Evolutionary conservation across 73 alveolate genomes (phyloP), one percentile per base, ranked within the genome.

Genomic region (Urostyla sp.): DNA sequence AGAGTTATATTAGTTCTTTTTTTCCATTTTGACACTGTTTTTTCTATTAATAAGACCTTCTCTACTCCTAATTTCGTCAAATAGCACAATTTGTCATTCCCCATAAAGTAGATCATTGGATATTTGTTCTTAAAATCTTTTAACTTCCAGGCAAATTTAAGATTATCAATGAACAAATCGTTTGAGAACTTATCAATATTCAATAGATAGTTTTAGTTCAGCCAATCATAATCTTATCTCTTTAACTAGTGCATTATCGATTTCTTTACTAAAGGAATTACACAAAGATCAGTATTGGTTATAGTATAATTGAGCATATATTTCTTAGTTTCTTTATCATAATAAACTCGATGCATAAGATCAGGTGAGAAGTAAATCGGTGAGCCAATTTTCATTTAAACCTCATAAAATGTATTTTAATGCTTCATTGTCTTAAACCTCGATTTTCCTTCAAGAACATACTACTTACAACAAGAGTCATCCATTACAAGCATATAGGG

Each of bases 311-410:
- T 23, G 44, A 63, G 59, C 31, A 63, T 26, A 1, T 43, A 8
- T 21, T 63, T 7, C 36, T 63, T 10, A 23, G 60, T 10, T 26
- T 63, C 79, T 40, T 35, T 4, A 40, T 63, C 79, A n/a, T 43
- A 26, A 40, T 63, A 63, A 20, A 63, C 8, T 13, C 79, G 16
- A 24, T 63, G 44, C 28, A 4, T 38, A 43, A 63, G 26, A 63
- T 63, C 36, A 26, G 79, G 79, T 4, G 79, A 63, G 60, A 63
- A 63, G 44, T 63, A 63, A 16, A 60, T 63, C 20, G 79, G 79
- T 26, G 20, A 43, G 3, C 79, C 79, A 2, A 63, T 60, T 20
- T 20, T 16, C 79, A 63, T 63, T 40, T 63, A 40, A n/a, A 46
- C 61, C 44, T 63, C 79, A 38, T 63, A 63, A 50, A 63, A 63